These are phyloP conservation scores for Penicillium samsonianum DNA, from an alignment of 495 filamentous ascomycete species.

Conservation along the genomic window DNA sequence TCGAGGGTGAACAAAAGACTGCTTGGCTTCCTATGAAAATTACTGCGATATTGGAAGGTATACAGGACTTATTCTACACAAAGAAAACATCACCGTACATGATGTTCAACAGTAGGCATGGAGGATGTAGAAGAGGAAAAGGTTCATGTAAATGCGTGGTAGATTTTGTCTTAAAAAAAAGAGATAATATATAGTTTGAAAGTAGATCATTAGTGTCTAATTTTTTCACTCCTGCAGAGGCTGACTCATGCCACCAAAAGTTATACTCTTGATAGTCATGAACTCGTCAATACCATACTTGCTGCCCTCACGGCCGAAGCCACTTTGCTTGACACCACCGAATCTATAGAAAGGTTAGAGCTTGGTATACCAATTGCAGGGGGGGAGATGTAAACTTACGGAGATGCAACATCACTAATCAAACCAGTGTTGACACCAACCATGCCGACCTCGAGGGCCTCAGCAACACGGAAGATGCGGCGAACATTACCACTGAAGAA, in stretches of 20 bases:
- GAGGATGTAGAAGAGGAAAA: neutral
- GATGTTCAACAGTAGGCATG: no score
- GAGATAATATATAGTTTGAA: slow-evolving; percentile 6
- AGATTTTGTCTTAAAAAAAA: neutral
- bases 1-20: no score
- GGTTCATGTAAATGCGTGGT: neutral
- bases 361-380: neutral
- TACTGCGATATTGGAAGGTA: no score
- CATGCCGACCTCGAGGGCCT: slow-evolving; percentile 88
- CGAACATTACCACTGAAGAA: slow-evolving; percentile 78
- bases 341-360: slow-evolving; percentile 54
- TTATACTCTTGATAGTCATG: slow-evolving; percentile 82
- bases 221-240: slow-evolving; percentile 45
- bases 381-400: slow-evolving; percentile 40
- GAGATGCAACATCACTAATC: slow-evolving; percentile 77
- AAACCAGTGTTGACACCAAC: slow-evolving; percentile 83
- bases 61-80: no score
- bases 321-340: slow-evolving; percentile 90
- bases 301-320: slow-evolving; percentile 90
- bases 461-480: slow-evolving; percentile 73
- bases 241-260: slow-evolving; percentile 73
- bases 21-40: neutral
- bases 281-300: slow-evolving; percentile 92
- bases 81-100: no score
- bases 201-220: neutral